Percentiles rank a stretch among this genome's conserved stretches.
Conservation (phyloP, 306 rosid genomes). For the Prunus padus region DNA sequence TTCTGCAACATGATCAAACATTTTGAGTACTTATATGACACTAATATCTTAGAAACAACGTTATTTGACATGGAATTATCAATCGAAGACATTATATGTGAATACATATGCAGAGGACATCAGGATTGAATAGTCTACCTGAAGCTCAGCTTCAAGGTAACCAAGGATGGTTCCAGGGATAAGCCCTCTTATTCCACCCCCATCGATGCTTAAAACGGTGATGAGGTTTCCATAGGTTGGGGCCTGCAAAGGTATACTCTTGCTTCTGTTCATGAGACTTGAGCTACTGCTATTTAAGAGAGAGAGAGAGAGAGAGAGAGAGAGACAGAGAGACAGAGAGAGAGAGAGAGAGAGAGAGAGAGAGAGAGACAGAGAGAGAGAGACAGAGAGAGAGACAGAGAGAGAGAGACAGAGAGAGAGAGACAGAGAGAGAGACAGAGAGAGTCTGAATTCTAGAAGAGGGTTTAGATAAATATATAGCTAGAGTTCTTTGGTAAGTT, state of each 20-base stretch:
- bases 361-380: no score
- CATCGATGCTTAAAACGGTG: slow-evolving; percentile 70
- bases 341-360: no score
- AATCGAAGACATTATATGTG: no score
- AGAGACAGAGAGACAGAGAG: no score
- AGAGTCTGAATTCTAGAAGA: neutral
- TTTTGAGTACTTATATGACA: neutral
- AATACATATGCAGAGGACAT: neutral
- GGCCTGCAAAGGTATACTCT: slow-evolving; percentile 31
- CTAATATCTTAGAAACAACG: neutral
- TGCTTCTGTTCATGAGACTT: slow-evolving; percentile 14
- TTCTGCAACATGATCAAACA: slow-evolving; percentile 34
- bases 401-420: no score
- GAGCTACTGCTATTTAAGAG: neutral
- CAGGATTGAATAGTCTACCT: slow-evolving; percentile 27
- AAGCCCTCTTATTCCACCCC: slow-evolving; percentile 74
- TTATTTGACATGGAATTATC: neutral
- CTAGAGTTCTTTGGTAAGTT: neutral
- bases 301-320: no score
- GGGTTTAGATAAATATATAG: neutral
- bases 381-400: no score
- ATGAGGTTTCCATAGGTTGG: slow-evolving; percentile 58
- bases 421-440: no score
- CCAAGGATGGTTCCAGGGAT: slow-evolving; percentile 58
- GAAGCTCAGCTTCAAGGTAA: slow-evolving; percentile 62